These are phyloP conservation scores for Zasmidium citrigriseum DNA, from an alignment of 2,329 filamentous ascomycete genomes.

Conservation along the genomic window DNA sequence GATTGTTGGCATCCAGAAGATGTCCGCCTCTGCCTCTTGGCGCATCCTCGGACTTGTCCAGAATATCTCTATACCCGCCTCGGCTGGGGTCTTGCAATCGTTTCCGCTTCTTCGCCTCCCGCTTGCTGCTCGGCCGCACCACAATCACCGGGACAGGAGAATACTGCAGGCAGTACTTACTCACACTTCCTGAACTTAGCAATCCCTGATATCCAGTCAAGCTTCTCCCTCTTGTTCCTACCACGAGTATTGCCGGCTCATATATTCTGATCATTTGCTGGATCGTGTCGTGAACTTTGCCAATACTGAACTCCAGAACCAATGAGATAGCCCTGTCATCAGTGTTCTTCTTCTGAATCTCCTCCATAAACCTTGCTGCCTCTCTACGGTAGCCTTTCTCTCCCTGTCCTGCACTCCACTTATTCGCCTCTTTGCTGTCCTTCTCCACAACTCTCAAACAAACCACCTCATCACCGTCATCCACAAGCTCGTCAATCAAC, in stretches of 20 bases:
- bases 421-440: slow-evolving; percentile 65
- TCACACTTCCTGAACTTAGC: slow-evolving; percentile 78
- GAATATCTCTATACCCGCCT: slow-evolving; percentile 75
- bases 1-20: slow-evolving; percentile 53
- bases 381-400: slow-evolving; percentile 66
- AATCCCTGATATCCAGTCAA: slow-evolving; percentile 84
- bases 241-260: slow-evolving; percentile 86
- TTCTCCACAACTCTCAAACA: slow-evolving; percentile 87
- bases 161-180: slow-evolving; percentile 92
- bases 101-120: slow-evolving; percentile 87
- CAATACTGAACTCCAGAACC: slow-evolving; percentile 82
- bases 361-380: slow-evolving; percentile 71
- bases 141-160: slow-evolving; percentile 92
- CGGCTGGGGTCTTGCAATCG: slow-evolving; percentile 74
- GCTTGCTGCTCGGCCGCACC: slow-evolving; percentile 82
- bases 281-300: slow-evolving; percentile 87
- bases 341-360: slow-evolving; percentile 77
- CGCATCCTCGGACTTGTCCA: slow-evolving; percentile 60
- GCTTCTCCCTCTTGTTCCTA: slow-evolving; percentile 82
- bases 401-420: slow-evolving; percentile 49
- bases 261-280: slow-evolving; percentile 91
- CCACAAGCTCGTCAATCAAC: slow-evolving; percentile 87
- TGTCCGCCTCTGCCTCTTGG: slow-evolving; percentile 49
- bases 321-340: slow-evolving; percentile 82
- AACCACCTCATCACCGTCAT: slow-evolving; percentile 90